A percentile compares a stretch with the other conserved stretches of the same genome.
phyloP scores from a whole-genome alignment of 2,329 filamentous ascomycete species.

The Fusarium palustre region DNA sequence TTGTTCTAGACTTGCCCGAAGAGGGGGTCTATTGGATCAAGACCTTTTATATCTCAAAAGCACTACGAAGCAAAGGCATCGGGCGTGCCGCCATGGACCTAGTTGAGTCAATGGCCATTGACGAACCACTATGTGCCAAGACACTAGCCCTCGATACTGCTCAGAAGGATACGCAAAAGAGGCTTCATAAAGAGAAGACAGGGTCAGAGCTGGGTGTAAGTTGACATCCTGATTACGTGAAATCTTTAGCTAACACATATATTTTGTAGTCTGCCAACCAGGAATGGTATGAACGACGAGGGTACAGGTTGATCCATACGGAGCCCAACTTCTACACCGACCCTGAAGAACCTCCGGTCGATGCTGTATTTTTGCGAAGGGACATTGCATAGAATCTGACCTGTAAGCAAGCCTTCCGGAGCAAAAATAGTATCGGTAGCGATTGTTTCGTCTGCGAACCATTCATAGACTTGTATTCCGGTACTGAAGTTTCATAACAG shows the following conservation, averaged over 20 bases:
- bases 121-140: slow-evolving; percentile 42
- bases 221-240: rapidly evolving
- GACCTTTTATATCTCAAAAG: slow-evolving; percentile 45
- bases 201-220: slow-evolving; percentile 25
- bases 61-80: slow-evolving; percentile 44
- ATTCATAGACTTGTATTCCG: too few relatives aligned
- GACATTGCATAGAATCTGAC: slow-evolving; percentile 8
- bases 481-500: too few relatives aligned
- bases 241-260: not conserved
- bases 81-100: slow-evolving; percentile 49
- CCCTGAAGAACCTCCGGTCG: slow-evolving; percentile 2
- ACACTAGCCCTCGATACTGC: slow-evolving; percentile 47
- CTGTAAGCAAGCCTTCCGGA: too few relatives aligned
- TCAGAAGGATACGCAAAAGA: slow-evolving; percentile 39
- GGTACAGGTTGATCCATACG: slow-evolving; percentile 43
- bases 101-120: slow-evolving; percentile 45
- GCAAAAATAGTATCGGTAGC: too few relatives aligned
- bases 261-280: slow-evolving; percentile 45
- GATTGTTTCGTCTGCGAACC: too few relatives aligned
- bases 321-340: slow-evolving; percentile 16
- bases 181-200: not conserved
- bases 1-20: slow-evolving; percentile 36
- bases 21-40: slow-evolving; percentile 49
- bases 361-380: slow-evolving; percentile 21
- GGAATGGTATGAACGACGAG: slow-evolving; percentile 48